Evolutionary conservation across 2,329 filamentous ascomycete genomes (phyloP).

Genomic region (Fonsecaea pedrosoi): DNA sequence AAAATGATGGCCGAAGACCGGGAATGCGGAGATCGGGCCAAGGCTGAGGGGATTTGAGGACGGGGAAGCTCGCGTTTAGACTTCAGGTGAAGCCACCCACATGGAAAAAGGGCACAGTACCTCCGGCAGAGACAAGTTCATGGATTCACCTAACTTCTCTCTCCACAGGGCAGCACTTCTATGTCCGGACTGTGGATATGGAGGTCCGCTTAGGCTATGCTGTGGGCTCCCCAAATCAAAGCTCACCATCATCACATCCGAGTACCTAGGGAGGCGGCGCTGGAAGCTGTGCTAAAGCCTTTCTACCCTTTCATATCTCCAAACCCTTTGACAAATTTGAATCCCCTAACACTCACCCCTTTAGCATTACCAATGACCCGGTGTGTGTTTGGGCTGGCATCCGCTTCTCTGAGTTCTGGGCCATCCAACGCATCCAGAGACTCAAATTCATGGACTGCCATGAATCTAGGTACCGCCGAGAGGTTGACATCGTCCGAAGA

Average conservation of each 20-base stretch:
- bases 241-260: not conserved
- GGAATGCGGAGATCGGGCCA: not conserved
- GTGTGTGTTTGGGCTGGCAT: constrained; percentile 22
- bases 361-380: constrained; percentile 19
- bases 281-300: not conserved
- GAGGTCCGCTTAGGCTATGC: not conserved
- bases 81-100: not conserved
- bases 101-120: not conserved
- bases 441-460: constrained; percentile 21
- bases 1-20: not conserved
- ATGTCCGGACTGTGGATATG: not conserved
- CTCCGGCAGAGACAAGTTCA: not conserved
- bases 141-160: not conserved
- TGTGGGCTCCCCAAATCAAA: not conserved
- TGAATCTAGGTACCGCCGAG: constrained; percentile 17
- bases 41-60: not conserved
- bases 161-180: not conserved
- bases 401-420: constrained; percentile 16
- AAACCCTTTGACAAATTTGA: constrained; percentile 11
- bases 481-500: not conserved
- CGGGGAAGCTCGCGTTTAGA: not conserved
- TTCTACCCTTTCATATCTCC: constrained; percentile 7
- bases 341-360: constrained; percentile 13
- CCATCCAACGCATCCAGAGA: constrained; percentile 7
- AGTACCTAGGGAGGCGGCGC: not conserved